These are phyloP conservation scores for Stagonosporopsis rhizophila DNA, from an alignment of 2,329 filamentous ascomycete genomes.

Conservation along the genomic window DNA sequence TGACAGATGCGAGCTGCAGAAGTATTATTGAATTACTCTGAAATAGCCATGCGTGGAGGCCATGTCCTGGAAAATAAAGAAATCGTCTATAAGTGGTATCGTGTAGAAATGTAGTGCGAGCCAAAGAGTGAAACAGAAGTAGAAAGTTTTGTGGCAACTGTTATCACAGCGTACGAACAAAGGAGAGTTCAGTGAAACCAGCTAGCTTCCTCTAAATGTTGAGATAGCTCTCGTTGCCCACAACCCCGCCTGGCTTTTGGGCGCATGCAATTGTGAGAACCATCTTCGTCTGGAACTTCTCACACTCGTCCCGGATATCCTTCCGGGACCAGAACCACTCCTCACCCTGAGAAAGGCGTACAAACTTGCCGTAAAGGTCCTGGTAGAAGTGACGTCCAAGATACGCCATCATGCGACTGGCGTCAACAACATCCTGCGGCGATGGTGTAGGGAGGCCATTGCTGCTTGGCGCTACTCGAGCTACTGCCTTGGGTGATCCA, in stretches of 20 bases:
- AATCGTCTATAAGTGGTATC: slow-evolving; percentile 21
- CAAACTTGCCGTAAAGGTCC: slow-evolving; percentile 31
- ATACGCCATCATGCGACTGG: slow-evolving; percentile 36
- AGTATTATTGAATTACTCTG: neutral
- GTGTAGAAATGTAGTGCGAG: slow-evolving; percentile 9
- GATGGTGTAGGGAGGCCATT: slow-evolving; percentile 21
- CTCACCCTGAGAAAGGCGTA: slow-evolving; percentile 27
- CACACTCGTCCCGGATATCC: slow-evolving; percentile 32
- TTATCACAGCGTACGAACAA: neutral
- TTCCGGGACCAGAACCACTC: slow-evolving; percentile 38
- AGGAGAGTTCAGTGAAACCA: neutral
- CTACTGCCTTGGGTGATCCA: slow-evolving; percentile 11
- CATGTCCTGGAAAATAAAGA: neutral
- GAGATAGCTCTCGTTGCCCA: slow-evolving; percentile 26
- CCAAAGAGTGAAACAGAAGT: neutral
- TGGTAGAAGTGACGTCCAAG: slow-evolving; percentile 38
- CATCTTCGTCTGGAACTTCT: slow-evolving; percentile 36
- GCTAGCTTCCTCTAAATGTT: slow-evolving; percentile 17
- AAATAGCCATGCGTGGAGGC: neutral
- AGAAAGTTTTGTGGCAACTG: neutral
- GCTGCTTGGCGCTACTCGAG: slow-evolving; percentile 17
- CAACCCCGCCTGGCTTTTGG: slow-evolving; percentile 23
- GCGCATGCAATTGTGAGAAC: slow-evolving; percentile 37
- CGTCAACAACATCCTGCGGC: slow-evolving; percentile 29
- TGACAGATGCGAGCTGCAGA: neutral